phyloP scores from a whole-genome alignment of 2,329 filamentous ascomycete species.

The Dothistroma pini region DNA sequence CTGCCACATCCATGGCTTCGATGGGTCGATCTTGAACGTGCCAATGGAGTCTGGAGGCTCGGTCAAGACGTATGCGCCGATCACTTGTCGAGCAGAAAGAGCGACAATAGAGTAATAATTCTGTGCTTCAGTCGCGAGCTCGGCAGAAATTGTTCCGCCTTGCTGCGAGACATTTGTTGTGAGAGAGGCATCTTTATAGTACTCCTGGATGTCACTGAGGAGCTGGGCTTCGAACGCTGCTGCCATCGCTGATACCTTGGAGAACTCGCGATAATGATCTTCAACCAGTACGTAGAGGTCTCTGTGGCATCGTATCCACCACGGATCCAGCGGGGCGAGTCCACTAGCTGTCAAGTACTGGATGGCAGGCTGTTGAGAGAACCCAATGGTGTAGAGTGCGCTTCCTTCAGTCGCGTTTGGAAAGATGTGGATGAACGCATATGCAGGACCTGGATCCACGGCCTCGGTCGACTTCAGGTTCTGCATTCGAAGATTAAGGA shows the following conservation, averaged over 20 bases:
- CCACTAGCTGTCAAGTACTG: constrained; percentile 4
- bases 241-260: background rate
- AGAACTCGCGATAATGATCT: constrained; percentile 10
- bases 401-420: background rate
- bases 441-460: constrained; percentile 3
- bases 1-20: constrained; percentile 41
- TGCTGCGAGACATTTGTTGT: too few relatives aligned
- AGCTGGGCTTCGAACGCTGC: constrained; percentile 10
- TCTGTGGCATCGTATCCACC: constrained; percentile 11
- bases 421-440: constrained; percentile 12
- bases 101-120: constrained; percentile 15
- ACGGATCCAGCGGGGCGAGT: constrained; percentile 6
- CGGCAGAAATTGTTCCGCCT: background rate
- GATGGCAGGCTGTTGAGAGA: constrained; percentile 7
- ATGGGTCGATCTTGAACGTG: background rate
- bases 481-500: background rate
- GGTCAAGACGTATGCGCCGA: constrained; percentile 13
- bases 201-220: constrained; percentile 2
- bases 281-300: constrained; percentile 2
- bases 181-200: constrained; percentile 4
- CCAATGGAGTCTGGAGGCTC: background rate
- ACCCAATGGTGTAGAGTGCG: constrained; percentile 11
- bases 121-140: constrained; percentile 5
- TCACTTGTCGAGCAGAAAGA: constrained; percentile 12
- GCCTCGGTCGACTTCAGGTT: background rate